Evolutionary conservation across 2,329 filamentous ascomycete species (phyloP), one percentile per base, ranked within the genome.

Genomic region (Lithohypha guttulata): DNA sequence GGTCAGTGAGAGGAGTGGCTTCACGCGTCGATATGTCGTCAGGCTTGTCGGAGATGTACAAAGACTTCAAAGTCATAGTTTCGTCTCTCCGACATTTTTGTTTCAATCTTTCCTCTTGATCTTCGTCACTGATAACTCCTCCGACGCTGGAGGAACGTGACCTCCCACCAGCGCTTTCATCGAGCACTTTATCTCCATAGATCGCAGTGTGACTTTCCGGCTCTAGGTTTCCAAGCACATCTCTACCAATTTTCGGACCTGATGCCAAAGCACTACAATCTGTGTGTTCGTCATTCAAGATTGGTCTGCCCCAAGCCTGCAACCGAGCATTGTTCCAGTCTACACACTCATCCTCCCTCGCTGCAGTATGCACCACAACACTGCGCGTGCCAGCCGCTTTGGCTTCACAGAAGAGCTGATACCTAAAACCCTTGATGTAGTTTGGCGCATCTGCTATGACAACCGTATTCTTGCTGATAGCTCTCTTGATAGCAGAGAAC

Each of bases 371-470:
- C 56, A 79, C 71, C 48, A 79, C 73, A 51, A 75, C 79, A 53
- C 66, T 75, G 2, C 72, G 68, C 5, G 75, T 79, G 41, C 70
- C 69, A 10, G 72, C 60, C 3, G 75, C 74, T 56, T 79, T 80
- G 19, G 75, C 73, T 55, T 80, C 75, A 53, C 75, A 80, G 64
- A 75, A 79, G 29, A 80, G 57, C 59, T 80, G 76, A 52, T 80
- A 80, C 26, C 75, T 65, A 57, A 73, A 79, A 14, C 75, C 76
- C 56, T 80, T 80, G 60, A 80, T 80, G 56, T 80, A 79, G 55
- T 80, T 79, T 61, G 77, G 65, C 21, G 71, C 71, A 56, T 80
- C 75, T 2, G 75, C 68, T 35, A 80, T 71, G 29, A 79, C 73
- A 42, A 80, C 69, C 33, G 66, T 70, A 53, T 77, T 71, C 34